phyloP scores from a whole-genome alignment of 352 stramenopile genomes.

The Pelagophyceae sp. region DNA sequence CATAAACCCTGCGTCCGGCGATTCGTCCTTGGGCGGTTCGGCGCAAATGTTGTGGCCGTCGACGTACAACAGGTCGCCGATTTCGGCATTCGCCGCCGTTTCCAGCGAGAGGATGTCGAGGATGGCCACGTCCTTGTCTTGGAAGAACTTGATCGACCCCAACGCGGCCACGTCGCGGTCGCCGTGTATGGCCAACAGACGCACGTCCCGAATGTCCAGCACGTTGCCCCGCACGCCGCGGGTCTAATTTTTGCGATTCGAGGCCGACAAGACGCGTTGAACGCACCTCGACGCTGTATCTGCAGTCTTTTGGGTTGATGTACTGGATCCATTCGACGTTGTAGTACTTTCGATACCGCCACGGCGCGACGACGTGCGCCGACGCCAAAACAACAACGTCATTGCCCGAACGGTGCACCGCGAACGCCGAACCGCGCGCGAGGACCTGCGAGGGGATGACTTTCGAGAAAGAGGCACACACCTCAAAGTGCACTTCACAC shows the following conservation, averaged over 20 bases:
- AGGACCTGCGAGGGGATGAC: too few species aligned
- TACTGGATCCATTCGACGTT: neutral
- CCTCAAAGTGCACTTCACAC: too few species aligned
- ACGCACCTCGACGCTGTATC: neutral
- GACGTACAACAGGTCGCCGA: too few species aligned
- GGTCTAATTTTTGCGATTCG: too few species aligned
- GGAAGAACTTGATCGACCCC: neutral
- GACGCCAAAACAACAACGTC: neutral
- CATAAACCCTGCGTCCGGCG: too few species aligned
- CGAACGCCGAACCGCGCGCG: neutral
- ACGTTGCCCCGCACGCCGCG: neutral
- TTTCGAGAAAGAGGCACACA: too few species aligned
- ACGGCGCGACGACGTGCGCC: neutral
- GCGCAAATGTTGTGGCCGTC: too few species aligned
- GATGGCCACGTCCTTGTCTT: too few species aligned
- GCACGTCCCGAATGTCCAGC: neutral
- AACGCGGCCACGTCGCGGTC: neutral
- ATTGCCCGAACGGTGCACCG: neutral
- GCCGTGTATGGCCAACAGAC: neutral
- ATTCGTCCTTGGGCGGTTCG: too few species aligned
- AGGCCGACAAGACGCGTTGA: too few species aligned
- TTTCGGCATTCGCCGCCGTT: too few species aligned
- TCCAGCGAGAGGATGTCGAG: too few species aligned
- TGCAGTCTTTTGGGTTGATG: neutral
- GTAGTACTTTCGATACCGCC: neutral